Conservation (phyloP, 148 eudicot species). For the Selenicereus undatus region DNA sequence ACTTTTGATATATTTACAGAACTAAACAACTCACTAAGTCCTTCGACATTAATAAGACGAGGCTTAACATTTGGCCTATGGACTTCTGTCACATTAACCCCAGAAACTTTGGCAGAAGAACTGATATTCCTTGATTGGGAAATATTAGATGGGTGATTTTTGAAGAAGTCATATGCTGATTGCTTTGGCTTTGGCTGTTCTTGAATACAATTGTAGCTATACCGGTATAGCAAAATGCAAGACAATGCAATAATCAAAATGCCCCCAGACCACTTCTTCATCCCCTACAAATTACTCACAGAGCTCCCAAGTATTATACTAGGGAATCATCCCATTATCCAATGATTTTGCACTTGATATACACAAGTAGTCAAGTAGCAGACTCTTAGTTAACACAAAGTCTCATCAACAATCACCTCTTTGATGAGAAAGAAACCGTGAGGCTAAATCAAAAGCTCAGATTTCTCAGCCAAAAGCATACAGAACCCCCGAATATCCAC, state of each 20-base stretch:
- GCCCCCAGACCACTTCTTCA: constrained; percentile 32
- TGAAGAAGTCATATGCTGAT: constrained; percentile 33
- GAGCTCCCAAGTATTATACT: not conserved
- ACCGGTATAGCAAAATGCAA: constrained; percentile 26
- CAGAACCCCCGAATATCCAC: too few species aligned
- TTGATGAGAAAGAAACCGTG: not conserved
- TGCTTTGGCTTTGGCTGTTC: constrained; percentile 11
- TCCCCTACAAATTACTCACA: constrained; percentile 7
- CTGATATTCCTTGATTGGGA: constrained; percentile 6
- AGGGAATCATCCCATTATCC: not conserved
- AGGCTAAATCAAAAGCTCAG: not conserved
- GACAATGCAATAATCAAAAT: constrained; percentile 27
- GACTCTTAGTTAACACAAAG: not conserved
- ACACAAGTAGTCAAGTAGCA: constrained; percentile 12
- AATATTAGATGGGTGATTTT: constrained; percentile 20
- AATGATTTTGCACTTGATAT: not conserved
- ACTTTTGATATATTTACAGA: constrained; percentile 25
- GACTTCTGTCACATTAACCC: constrained; percentile 12
- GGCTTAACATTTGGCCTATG: constrained; percentile 17
- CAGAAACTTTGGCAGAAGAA: not conserved
- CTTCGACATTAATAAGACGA: constrained; percentile 23
- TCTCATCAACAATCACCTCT: not conserved
- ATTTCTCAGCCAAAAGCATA: not conserved
- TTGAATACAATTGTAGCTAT: constrained; percentile 11
- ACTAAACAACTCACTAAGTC: constrained; percentile 26